A percentile compares a stretch with the other conserved stretches of the same genome.
These are phyloP conservation scores for Aegilops tauschii DNA, from an alignment of 176 grass and related monocot species.

Conservation along the genomic window DNA sequence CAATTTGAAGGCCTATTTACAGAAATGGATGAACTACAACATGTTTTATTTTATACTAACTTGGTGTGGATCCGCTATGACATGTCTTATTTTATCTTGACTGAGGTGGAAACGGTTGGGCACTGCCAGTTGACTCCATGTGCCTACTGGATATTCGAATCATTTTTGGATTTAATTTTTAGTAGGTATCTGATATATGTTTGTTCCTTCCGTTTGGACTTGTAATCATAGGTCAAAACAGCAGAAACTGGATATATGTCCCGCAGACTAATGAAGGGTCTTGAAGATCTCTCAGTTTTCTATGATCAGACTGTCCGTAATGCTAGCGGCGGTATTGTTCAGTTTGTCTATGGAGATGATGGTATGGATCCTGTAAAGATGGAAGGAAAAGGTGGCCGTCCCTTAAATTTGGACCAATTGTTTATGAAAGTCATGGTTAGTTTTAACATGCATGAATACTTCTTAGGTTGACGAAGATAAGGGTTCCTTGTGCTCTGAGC, in stretches of 20 bases:
- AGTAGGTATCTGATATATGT: not conserved
- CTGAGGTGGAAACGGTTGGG: not conserved
- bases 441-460: slow-evolving; percentile 13
- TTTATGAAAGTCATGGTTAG: slow-evolving; percentile 97
- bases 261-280: slow-evolving; percentile 87
- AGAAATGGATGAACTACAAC: not conserved
- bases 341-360: slow-evolving; percentile 98
- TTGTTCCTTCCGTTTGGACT: slow-evolving; percentile 20
- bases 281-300: slow-evolving; percentile 92
- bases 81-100: not conserved
- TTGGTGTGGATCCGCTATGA: not conserved
- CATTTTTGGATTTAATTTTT: not conserved
- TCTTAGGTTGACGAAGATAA: slow-evolving; percentile 12
- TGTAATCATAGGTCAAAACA: slow-evolving; percentile 83
- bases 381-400: slow-evolving; percentile 80
- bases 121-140: not conserved
- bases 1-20: not conserved
- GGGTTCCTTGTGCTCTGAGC: not conserved
- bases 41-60: not conserved
- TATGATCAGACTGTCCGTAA: slow-evolving; percentile 94
- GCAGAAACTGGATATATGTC: slow-evolving; percentile 99
- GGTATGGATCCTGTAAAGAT: slow-evolving; percentile 99
- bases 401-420: slow-evolving; percentile 95
- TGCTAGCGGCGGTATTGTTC: slow-evolving; percentile 80
- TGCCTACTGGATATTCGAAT: not conserved